Base-by-base conservation (phyloP, 2,329 filamentous ascomycete species). In the Diaporthe sp. region DNA sequence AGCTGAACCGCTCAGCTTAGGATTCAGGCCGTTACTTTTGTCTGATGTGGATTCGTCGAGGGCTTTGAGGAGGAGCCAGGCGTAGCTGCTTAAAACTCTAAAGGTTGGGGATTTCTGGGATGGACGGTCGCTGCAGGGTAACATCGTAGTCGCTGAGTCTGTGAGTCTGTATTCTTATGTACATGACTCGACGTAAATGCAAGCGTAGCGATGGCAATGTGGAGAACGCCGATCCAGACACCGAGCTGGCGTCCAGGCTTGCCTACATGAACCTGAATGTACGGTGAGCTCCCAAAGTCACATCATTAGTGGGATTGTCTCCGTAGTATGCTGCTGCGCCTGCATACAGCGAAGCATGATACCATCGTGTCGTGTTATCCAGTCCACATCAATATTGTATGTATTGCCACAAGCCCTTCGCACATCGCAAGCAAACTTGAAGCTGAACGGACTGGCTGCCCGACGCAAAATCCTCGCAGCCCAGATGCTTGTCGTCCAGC, bases 151-250 rank as follows among this genome's bases (percentile, higher is more conserved):
- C 46, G 62, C 62, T 13, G 44, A 37, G 28, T 67, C 9, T 49
- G 44, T n/a, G 44, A 37, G 28, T 67, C 9, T 49, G 44, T n/a
- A 39, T 68, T 49, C 28, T n/a, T 37, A 51, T 68, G 44, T 49
- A 51, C 62, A 68, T 68, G 62, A 68, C 62, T 68, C 62, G 44
- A 37, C 7, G 25, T 46, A 51, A 15, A 39, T 39, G 46, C 46
- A 53, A 17, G 34, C 25, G 28, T n/a, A 39, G 46, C 46, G 44
- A 68, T 68, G 62, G 46, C 19, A 68, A 39, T 68, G 62, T 67
- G 62, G 46, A 68, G 62, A 53, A 68, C 28, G 62, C 62, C 44
- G 62, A 68, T 51, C 62, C 22, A 68, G 46, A 37, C 62, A 68
- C 62, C 62, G 62, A 53, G 28, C 28, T n/a, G 44, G 22, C 34